phyloP scores from a whole-genome alignment of 305 asterid species.

The Fraxinus baroniana region DNA sequence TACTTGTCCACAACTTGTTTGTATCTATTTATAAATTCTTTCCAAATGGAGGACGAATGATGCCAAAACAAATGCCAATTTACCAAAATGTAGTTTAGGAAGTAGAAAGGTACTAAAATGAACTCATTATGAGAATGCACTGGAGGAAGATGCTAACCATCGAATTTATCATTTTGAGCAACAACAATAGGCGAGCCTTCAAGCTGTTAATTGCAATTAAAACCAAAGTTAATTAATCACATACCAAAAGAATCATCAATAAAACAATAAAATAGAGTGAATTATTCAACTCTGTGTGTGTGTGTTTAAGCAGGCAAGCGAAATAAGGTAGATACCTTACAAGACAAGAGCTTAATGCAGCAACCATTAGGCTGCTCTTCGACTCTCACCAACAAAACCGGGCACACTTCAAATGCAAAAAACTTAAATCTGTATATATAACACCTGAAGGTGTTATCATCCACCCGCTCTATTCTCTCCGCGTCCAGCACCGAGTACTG shows the following conservation, averaged over 20 bases:
- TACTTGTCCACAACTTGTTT: not conserved
- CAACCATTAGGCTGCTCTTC: slow-evolving; percentile 92
- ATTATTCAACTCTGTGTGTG: not conserved
- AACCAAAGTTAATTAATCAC: slow-evolving; percentile 1
- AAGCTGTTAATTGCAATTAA: slow-evolving; percentile 45
- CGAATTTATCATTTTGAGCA: slow-evolving; percentile 80
- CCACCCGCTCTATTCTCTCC: slow-evolving; percentile 92
- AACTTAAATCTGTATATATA: slow-evolving; percentile 78
- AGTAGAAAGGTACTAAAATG: not conserved
- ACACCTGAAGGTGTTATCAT: slow-evolving; percentile 84
- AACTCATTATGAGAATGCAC: not conserved
- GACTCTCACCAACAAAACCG: slow-evolving; percentile 89
- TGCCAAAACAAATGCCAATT: not conserved
- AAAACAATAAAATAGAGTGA: not conserved
- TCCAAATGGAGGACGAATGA: not conserved
- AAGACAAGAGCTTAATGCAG: slow-evolving; percentile 75
- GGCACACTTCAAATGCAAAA: slow-evolving; percentile 85
- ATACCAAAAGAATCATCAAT: not conserved
- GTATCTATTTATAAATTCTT: no score
- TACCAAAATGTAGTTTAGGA: not conserved
- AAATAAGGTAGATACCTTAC: slow-evolving; percentile 48
- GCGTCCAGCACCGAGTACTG: slow-evolving; percentile 98
- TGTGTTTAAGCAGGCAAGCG: not conserved
- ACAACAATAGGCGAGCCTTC: slow-evolving; percentile 78
- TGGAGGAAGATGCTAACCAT: slow-evolving; percentile 46